Base-by-base conservation (phyloP, 1,139 yeast species). In the Hyphopichia khmerensis region DNA sequence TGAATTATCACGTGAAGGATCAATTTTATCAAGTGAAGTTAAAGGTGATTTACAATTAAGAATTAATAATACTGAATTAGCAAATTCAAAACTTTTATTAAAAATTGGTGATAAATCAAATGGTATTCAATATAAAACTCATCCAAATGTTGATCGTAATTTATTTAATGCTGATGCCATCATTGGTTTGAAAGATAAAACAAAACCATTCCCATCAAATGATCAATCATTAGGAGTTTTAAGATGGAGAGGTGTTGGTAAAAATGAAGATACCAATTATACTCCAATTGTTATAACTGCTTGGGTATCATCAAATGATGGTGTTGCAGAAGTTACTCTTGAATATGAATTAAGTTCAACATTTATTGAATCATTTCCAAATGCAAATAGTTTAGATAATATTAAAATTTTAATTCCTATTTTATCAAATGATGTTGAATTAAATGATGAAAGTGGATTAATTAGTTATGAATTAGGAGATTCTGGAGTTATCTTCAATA, bases 1-100 rank as follows among this genome's bases (percentile, higher is more conserved):
- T 6, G 82, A 82, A 55, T 76, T 91, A 48, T 72, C 86, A 21
- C 84, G 98, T 59, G 97, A 91, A 56, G 98, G 98, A 38, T 75
- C 87, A 1, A 71, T 90, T 45, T 62, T 77, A 42, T 72, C 81
- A 24, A 80, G 90, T 38, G 97, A 91, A 60, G 78, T 90, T 47
- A 89, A 89, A 65, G 99, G 99, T 61, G 95, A 87, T 53, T 74
- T 93, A 54, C 96, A 89, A 65, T 74, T 93, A 60, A 84, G 96
- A 64, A 83, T 93, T 52, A 90, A 87, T 60, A 79, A 89, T 55
- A 72, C 85, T 13, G 77, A 75, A 29, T 73, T 84, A 49, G 81
- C 95, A 17, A 77, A 77, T 50, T 78, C 89, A 45, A 80, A 79
- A 59, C 75, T 91, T 44, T 61, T 80, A 48, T 72, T 91, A 48